Base-by-base conservation (phyloP, 192 early-diverging fungal species). In the Backusella circina region DNA sequence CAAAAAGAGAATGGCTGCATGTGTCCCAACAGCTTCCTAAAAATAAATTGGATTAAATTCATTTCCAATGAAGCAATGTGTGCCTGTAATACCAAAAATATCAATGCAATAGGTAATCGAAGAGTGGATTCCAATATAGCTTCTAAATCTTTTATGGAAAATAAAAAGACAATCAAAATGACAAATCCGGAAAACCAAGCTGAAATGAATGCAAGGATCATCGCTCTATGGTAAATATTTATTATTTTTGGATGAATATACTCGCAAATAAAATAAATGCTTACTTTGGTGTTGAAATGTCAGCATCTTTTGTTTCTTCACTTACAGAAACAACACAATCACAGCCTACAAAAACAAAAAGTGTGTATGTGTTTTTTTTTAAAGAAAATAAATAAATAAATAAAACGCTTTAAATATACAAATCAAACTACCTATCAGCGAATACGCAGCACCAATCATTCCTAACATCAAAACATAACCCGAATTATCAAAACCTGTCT, bases 21-120 rank as follows among this genome's bases (percentile, higher is more conserved):
- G 47, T 21, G 72, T 76, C 6, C 87, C 87, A 12, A 83, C 82
- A 30, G 82, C 76, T 72, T 87, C 86, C 80, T 83, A 41, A n/a
- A 26, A 30, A 12, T 23, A 67, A 50, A 69, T 47, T 5, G 13
- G 33, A 70, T 41, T 30, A 26, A 23, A 3, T n/a, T 31, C 15
- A 9, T 66, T 36, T 18, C 5, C 2, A 18, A 51, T 0, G 5
- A 41, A 47, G 26, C 39, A 26, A 31, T n/a, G n/a, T 44, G 8
- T 67, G 32, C 8, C 9, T 23, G 16, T 28, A 67, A 33, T 77
- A 77, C 80, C 66, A 54, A 75, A 57, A 81, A 77, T 8, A 81
- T 21, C 38, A 77, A 69, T 0, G 80, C 80, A 1, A 81, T 71
- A 6, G 80, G 80, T 68, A 81, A 74, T 7, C 65, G 23, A 23